Evolutionary conservation across 2,329 filamentous ascomycete genomes (phyloP).

Genomic region (Cordyceps javanica): DNA sequence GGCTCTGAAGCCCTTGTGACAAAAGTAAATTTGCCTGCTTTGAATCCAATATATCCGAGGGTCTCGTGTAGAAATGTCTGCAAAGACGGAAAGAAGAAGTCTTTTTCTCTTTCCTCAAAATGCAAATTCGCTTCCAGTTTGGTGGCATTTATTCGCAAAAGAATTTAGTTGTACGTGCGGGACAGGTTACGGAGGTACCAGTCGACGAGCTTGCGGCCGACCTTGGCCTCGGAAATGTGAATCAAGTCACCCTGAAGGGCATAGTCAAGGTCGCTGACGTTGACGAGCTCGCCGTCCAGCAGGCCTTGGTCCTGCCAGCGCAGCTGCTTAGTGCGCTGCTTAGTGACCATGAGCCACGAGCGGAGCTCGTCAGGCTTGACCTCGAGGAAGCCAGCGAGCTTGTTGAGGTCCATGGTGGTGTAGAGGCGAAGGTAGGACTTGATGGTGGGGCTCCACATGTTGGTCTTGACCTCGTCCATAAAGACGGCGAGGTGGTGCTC

Average conservation of each 20-base stretch:
- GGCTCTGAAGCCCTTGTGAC: slow-evolving; percentile 1
- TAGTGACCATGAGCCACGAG: slow-evolving; percentile 91
- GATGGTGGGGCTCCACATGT: slow-evolving; percentile 95
- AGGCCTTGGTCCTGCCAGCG: slow-evolving; percentile 86
- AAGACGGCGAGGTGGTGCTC: slow-evolving; percentile 97
- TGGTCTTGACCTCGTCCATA: slow-evolving; percentile 99
- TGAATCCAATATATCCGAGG: neutral
- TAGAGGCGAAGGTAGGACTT: slow-evolving; percentile 99
- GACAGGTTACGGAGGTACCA: slow-evolving; percentile 98
- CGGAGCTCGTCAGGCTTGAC: slow-evolving; percentile 94
- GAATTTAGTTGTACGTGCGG: slow-evolving; percentile 69
- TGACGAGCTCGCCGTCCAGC: slow-evolving; percentile 86
- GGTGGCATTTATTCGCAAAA: neutral
- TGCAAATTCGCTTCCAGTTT: neutral
- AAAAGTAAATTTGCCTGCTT: neutral
- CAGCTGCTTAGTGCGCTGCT: slow-evolving; percentile 95
- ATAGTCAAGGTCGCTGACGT: slow-evolving; percentile 93
- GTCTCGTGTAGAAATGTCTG: slow-evolving; percentile 2
- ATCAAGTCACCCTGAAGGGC: slow-evolving; percentile 95
- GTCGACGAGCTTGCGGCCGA: slow-evolving; percentile 92
- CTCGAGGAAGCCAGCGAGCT: slow-evolving; percentile 94
- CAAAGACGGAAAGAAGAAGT: neutral
- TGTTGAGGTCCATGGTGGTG: slow-evolving; percentile 98
- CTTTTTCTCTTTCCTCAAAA: neutral
- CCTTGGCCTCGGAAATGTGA: slow-evolving; percentile 98